Evolutionary conservation across 192 early-diverging fungal species (phyloP), one percentile per base, ranked within the genome.

Genomic region (Lunasporangiospora selenospora): DNA sequence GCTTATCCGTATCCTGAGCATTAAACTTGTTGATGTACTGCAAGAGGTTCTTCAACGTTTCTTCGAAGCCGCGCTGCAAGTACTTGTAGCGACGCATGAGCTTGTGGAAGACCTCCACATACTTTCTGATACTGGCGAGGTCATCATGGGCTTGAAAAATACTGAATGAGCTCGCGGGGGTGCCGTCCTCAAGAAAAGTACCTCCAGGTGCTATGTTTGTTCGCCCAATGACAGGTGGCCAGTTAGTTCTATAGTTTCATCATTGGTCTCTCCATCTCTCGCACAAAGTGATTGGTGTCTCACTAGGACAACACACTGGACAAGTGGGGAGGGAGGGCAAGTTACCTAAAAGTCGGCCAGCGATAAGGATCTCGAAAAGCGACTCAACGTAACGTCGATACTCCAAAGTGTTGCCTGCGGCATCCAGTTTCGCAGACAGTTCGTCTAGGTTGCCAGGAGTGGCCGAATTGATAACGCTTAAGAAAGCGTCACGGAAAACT

Each of bases 1-100:
- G 79, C 76, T 87, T 93, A 54, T 76, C 78, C 55, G 85, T 86
- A 66, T 95, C 88, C 15, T 79, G 86, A 44, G 85, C 54, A 24
- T 77, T 75, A 80, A 88, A 95, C 52, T 93, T 93, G 82, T 94
- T 94, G 70, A 93, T 86, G 54, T 91, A 88, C 66, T 90, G 89
- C 33, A 96, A 69, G 12, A 95, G 78, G 55, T 93, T 91, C 43
- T 81, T 76, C 32, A 91, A 56, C 19, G 87, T 87, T 39, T 95
- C 92, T 75, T 93, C 89, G 69, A 95, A 87, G 48, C 75, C 79
- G 42, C 81, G 75, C 77, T 91, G 86, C 40, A 96, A 84, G 69
- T 96, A 96, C 80, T 93, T 93, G 83, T 93, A 93, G 42, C 94
- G 81, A 48, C 92, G 89, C 53, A 93, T 89, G 62, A 96, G 79